Evolutionary conservation across 352 stramenopile species (phyloP), one percentile per base, ranked within the genome.

Genomic region (Phytophthora meadii): DNA sequence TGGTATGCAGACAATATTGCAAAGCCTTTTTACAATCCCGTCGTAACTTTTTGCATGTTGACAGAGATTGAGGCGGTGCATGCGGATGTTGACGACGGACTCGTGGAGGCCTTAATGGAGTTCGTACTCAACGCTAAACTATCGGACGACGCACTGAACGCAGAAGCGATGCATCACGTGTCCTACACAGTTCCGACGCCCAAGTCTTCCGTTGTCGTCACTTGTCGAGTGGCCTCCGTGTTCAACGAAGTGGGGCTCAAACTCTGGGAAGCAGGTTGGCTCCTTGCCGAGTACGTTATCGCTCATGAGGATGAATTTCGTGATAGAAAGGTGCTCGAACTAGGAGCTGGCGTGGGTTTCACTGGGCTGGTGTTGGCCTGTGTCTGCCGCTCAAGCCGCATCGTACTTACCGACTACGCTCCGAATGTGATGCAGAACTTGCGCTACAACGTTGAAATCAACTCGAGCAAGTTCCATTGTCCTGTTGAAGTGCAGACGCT

Each of bases 171-270:
- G 81, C 84, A 94, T 48, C 74, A 94, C 58, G 81, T 92, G 24
- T 90, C 84, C 5, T 94, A 84, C 57, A 77, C 71, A 0, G 60
- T 93, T 14, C 70, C 70, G 1, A 59, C 42, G 3, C n/a, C 55
- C 12, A 39, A 56, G 8, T 32, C 49, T 11, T 57, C 39, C 14
- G 14, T 65, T 28, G 72, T 87, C 15, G 75, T 94, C 41, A 92
- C 84, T 24, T 93, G 84, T 60, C 81, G 87, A 39, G 87, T 95
- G 32, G 85, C 87, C 4, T 89, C 83, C 0, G 76, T 92, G 44
- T 86, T 91, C 45, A 95, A 95, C 49, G 87, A 95, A 5, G 87
- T 95, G 12, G 87, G 87, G 4, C 75, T 95, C 19, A 93, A 90
- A 61, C 77, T 95, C 36, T 95, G 87, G 87, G 81, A 95, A 63